These are phyloP conservation scores for Salinomyces thailandicus DNA, from an alignment of 2,329 filamentous ascomycete genomes.

Conservation along the genomic window DNA sequence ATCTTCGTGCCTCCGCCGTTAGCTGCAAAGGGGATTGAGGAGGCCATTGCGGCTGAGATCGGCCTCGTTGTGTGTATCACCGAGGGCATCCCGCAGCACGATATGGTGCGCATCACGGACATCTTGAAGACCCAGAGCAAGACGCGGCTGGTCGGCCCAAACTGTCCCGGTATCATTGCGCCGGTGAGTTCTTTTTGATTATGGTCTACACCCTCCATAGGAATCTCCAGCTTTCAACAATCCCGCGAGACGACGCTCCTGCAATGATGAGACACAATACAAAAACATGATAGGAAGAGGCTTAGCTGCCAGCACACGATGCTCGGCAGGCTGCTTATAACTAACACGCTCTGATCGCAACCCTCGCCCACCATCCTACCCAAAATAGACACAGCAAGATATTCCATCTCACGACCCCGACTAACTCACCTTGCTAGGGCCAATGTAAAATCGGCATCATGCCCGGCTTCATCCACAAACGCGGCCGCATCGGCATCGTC, in stretches of 20 bases:
- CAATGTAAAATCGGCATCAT: constrained; percentile 99
- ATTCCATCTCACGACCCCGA: not conserved
- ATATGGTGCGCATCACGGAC: constrained; percentile 98
- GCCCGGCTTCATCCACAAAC: constrained; percentile 99
- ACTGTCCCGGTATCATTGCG: constrained; percentile 96
- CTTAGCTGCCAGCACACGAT: constrained; percentile 16
- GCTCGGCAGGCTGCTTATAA: not conserved
- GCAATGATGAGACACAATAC: constrained; percentile 18
- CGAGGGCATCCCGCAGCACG: constrained; percentile 94
- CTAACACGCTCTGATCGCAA: not conserved
- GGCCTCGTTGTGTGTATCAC: constrained; percentile 95
- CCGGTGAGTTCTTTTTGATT: too few species aligned
- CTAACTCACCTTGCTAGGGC: constrained; percentile 41
- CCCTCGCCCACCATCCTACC: not conserved
- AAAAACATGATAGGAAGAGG: constrained; percentile 30
- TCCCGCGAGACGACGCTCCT: too few species aligned
- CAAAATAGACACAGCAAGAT: not conserved
- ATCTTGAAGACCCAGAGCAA: constrained; percentile 97
- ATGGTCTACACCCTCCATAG: too few species aligned
- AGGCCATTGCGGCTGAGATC: constrained; percentile 87
- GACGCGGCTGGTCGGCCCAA: constrained; percentile 91
- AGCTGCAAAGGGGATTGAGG: constrained; percentile 90
- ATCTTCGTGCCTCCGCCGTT: constrained; percentile 96
- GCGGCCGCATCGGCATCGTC: constrained; percentile 95
- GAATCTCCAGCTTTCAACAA: too few species aligned